A percentile compares a stretch with the other conserved stretches of the same genome.
Evolutionary conservation across 2,329 filamentous ascomycete genomes (phyloP).

Genomic region (Stenocarpella maydis): DNA sequence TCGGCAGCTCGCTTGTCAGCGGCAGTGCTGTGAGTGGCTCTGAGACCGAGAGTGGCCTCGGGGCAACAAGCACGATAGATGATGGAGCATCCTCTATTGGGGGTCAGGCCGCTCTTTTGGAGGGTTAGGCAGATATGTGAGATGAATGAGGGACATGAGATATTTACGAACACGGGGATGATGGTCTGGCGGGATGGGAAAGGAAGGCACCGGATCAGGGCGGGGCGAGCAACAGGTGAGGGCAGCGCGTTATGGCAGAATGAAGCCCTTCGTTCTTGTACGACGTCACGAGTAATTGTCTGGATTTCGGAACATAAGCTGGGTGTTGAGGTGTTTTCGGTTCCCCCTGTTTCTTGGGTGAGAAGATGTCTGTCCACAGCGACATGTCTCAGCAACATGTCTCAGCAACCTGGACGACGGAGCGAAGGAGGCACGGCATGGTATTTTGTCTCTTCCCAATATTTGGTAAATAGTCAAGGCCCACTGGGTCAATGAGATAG

Average conservation of each 20-base stretch:
- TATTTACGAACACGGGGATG: background rate
- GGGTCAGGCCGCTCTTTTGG: slow-evolving; percentile 39
- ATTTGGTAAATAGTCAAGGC: slow-evolving; percentile 19
- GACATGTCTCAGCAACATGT: background rate
- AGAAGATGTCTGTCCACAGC: background rate
- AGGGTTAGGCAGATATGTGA: background rate
- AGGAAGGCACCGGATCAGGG: background rate
- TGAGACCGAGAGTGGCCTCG: slow-evolving; percentile 35
- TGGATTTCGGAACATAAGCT: slow-evolving; percentile 18
- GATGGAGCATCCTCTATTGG: slow-evolving; percentile 27
- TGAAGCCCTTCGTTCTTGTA: slow-evolving; percentile 3
- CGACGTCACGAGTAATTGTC: slow-evolving; percentile 17
- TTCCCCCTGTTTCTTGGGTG: background rate
- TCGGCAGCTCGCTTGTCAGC: slow-evolving; percentile 38
- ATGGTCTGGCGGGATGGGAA: background rate
- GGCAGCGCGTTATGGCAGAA: background rate
- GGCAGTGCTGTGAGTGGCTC: slow-evolving; percentile 36
- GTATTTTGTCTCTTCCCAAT: slow-evolving; percentile 10
- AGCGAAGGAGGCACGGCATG: slow-evolving; percentile 4
- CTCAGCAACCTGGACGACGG: background rate
- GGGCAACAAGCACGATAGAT: slow-evolving; percentile 27
- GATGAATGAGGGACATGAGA: background rate
- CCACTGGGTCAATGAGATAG: slow-evolving; percentile 9
- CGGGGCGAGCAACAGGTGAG: background rate
- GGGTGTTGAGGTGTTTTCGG: slow-evolving; percentile 21